These are phyloP conservation scores for Chrysosporium keratinophilum DNA, from an alignment of 2,329 filamentous ascomycete species.

Conservation along the genomic window DNA sequence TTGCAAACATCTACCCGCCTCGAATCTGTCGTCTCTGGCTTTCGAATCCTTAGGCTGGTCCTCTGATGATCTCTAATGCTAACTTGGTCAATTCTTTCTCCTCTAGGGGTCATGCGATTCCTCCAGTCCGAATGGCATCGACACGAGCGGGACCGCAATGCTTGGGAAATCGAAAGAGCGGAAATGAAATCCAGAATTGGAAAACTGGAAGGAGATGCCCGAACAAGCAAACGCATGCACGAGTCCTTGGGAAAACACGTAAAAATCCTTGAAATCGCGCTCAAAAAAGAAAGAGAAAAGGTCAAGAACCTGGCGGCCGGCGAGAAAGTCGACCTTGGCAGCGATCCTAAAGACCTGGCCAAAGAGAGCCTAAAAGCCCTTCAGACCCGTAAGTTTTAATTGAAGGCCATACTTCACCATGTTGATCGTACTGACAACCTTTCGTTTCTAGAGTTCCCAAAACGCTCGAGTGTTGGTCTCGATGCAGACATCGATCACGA, in stretches of 20 bases:
- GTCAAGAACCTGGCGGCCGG: conserved; percentile 45
- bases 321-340: conserved; percentile 40
- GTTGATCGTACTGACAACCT: conserved; percentile 16
- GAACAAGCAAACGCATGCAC: conserved; percentile 77
- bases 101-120: conserved; percentile 90
- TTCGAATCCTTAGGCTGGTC: neutral
- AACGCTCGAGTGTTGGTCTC: conserved; percentile 29
- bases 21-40: too few relatives aligned
- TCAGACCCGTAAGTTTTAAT: conserved; percentile 26
- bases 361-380: conserved; percentile 36
- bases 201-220: conserved; percentile 77
- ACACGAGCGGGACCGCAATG: conserved; percentile 92
- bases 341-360: conserved; percentile 37
- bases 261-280: conserved; percentile 73
- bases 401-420: conserved; percentile 1
- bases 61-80: conserved; percentile 14
- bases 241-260: conserved; percentile 87
- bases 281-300: conserved; percentile 71
- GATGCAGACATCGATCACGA: conserved; percentile 36
- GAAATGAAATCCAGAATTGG: conserved; percentile 99
- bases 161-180: conserved; percentile 97
- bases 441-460: conserved; percentile 32
- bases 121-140: conserved; percentile 98
- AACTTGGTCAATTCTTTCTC: conserved; percentile 15
- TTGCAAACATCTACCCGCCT: conserved; percentile 2